A percentile compares a stretch with the other conserved stretches of the same genome.
phyloP scores from a whole-genome alignment of 352 stramenopile species.

The Phytophthora litchii region DNA sequence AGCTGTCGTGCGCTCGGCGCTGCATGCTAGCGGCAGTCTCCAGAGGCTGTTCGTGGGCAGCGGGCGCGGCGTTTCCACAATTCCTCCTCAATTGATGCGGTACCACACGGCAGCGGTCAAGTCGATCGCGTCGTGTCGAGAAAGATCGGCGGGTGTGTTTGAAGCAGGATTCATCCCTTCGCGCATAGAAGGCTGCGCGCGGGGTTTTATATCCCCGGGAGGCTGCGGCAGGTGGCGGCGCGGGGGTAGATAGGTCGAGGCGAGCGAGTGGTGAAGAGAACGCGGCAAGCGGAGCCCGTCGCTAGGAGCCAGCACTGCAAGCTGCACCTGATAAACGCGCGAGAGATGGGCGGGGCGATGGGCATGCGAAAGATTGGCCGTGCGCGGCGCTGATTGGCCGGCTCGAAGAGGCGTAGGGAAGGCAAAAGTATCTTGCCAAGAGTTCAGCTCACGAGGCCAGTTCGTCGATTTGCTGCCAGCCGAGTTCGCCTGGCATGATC shows the following conservation, averaged over 20 bases:
- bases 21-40: neutral
- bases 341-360: conserved; percentile 28
- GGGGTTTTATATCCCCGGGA: conserved; percentile 8
- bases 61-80: conserved; percentile 22
- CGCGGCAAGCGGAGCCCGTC: conserved; percentile 12
- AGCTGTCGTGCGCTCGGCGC: conserved; percentile 5
- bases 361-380: conserved; percentile 25
- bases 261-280: neutral
- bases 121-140: conserved; percentile 19
- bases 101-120: conserved; percentile 15
- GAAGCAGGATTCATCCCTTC: conserved; percentile 14
- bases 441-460: conserved; percentile 27
- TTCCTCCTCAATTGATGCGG: conserved; percentile 38
- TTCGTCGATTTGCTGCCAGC: conserved; percentile 22
- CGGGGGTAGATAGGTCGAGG: conserved; percentile 13
- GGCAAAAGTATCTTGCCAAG: conserved; percentile 38
- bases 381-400: conserved; percentile 19
- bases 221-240: conserved; percentile 27
- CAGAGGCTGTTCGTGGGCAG: conserved; percentile 1
- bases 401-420: conserved; percentile 28
- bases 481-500: neutral
- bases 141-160: conserved; percentile 28
- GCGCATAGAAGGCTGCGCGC: conserved; percentile 10
- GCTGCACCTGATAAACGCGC: conserved; percentile 31
- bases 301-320: conserved; percentile 10